Conservation (phyloP, 257 asterid species). For the Solanum phureja region DNA sequence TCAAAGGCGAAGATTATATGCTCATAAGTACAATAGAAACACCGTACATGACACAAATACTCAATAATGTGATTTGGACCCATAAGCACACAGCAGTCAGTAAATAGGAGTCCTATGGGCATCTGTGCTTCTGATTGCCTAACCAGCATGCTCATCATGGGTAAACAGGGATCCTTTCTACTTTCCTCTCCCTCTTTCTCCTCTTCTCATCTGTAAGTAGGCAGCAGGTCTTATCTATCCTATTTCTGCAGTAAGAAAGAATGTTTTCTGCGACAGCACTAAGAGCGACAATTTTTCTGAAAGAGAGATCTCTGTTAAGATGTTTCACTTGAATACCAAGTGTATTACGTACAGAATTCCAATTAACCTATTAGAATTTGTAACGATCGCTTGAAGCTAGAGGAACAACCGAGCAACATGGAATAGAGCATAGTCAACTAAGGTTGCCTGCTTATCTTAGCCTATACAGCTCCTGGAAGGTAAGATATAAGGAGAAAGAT, state of each 20-base stretch:
- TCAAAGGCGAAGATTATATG: neutral
- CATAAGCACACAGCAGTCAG: neutral
- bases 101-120: neutral
- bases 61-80: neutral
- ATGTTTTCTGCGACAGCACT: neutral
- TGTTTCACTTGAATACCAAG: neutral
- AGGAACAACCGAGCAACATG: neutral
- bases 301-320: neutral
- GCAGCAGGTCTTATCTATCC: no score
- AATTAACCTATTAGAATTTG: neutral
- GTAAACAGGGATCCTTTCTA: neutral
- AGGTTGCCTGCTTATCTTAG: neutral
- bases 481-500: neutral
- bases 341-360: neutral
- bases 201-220: neutral
- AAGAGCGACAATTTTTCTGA: neutral
- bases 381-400: neutral
- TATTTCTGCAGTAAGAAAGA: neutral
- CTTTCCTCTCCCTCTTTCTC: neutral
- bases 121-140: neutral
- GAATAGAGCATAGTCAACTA: neutral
- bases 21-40: neutral
- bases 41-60: neutral
- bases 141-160: neutral
- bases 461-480: neutral